Conservation (phyloP, 108 stramenopile species). For the Aureococcus anophagefferens region DNA sequence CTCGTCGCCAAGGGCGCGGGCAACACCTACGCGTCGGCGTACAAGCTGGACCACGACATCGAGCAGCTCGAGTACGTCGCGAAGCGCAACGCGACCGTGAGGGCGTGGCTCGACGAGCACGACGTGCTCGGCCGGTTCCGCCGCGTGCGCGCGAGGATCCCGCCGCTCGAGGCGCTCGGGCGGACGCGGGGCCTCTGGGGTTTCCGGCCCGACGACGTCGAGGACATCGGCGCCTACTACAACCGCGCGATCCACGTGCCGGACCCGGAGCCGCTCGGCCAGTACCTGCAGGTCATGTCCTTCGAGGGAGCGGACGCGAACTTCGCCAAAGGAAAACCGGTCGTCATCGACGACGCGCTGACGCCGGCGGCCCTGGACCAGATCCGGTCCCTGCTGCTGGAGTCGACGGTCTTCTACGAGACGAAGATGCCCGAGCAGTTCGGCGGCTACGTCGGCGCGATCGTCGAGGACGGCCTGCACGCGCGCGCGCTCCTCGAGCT, state of each 20-base stretch:
- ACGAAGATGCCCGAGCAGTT: neutral
- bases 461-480: conserved; percentile 63
- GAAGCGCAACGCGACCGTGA: too few relatives aligned
- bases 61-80: conserved; percentile 8
- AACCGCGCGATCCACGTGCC: neutral
- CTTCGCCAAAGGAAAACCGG: neutral
- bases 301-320: neutral
- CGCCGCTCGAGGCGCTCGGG: neutral
- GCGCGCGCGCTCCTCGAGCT: conserved; percentile 47
- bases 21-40: neutral
- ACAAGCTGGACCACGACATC: conserved; percentile 8
- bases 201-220: neutral
- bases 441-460: conserved; percentile 50
- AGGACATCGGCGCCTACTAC: conserved; percentile 1
- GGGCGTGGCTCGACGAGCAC: neutral
- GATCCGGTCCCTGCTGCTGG: neutral
- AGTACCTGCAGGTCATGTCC: neutral
- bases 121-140: neutral
- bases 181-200: neutral
- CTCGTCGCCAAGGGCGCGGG: neutral
- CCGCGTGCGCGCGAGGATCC: neutral
- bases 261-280: neutral
- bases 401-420: conserved; percentile 9
- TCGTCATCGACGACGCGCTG: conserved; percentile 9
- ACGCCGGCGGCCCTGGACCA: neutral